Evolutionary conservation across 2,329 filamentous ascomycete species (phyloP), one percentile per base, ranked within the genome.

Genomic region (Aspergillus pseudoviridinutans): DNA sequence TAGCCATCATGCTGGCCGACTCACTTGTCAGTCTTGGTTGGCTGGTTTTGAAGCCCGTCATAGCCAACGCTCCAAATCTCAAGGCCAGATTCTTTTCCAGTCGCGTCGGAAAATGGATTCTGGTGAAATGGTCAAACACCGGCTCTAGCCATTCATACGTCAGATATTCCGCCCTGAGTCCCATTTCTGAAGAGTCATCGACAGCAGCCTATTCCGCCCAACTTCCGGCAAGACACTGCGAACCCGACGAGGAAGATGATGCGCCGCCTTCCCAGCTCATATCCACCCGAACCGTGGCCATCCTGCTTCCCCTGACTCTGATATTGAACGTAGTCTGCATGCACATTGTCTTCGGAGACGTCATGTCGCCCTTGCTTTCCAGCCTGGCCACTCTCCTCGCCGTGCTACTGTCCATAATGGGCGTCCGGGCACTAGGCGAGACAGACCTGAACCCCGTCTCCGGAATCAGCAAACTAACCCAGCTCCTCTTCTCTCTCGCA

Each of bases 401-500:
- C 0, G 84, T 99, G 6, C 69, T 87, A 8, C 77, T 87, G 10
- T 84, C 80, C 41, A 79, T 87, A 56, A 87, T 87, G 84, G 84
- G 84, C 49, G 84, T 87, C 2, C 82, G 85, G 44, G 84, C 85
- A 0, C 76, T 87, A 0, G 86, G 86, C 46, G 86, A 97, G 78
- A 97, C 94, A 4, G 94, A 99, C 68, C 81, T 99, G 9, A 97
- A 97, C 70, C 94, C 94, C 0, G 94, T 97, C 2, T 96, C 91
- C 1, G 94, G 94, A 35, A 99, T 97, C 74, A 93, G 89, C 71
- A 99, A 99, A 78, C 83, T 99, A 3, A 96, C 94, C 0, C 94
- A 99, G 74, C 84, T 99, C 2, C 88, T 97, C 70, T 97, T 99
- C 73, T 94, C 94, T 2, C 78, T 41, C 51, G 90, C 95, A 42